Base-by-base conservation (phyloP, 1,139 yeast species). In the Protomyces arabidopsidicola region DNA sequence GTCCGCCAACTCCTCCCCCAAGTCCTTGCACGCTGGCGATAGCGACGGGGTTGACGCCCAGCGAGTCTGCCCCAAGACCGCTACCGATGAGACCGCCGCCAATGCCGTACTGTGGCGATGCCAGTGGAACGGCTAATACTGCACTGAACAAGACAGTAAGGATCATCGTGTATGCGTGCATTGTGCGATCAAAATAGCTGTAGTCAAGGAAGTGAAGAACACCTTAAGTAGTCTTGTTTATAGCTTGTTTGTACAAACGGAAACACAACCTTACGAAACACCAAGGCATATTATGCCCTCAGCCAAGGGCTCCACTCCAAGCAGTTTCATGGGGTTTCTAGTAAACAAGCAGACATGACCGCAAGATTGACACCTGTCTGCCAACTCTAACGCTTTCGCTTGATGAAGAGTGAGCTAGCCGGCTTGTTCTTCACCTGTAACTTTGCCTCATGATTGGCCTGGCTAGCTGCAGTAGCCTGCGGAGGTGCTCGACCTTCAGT, bases 391-490 rank as follows among this genome's bases (percentile, higher is more conserved):
- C 45, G 51, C 53, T 58, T 58, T 42, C 62, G 51, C 53, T 58
- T 58, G 34, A 58, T 58, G 48, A 58, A 58, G n/a, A 58, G 22
- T 31, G 62, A 58, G 10, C 50, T 27, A 31, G 53, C 62, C 18
- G 55, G 42, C 35, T 58, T 58, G 12, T 38, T 22, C 52, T 52
- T 52, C 16, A 31, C 36, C 9, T 42, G 54, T 3, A 27, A 5
- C 6, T 35, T 36, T 6, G 54, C 14, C n/a, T 2, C 45, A 4
- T 31, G 20, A 45, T 36, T n/a, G 36, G 10, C 48, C 6, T 31
- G 12, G 14, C 20, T 9, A 34, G 38, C 27, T 42, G 20, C n/a
- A 24, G 14, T 24, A 24, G 27, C 3, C 3, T 14, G 14, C 12
- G 22, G 16, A 10, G 1, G 39, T n/a, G 42, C n/a, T 22, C n/a